A percentile compares a stretch with the other conserved stretches of the same genome.
phyloP scores from a whole-genome alignment of 176 grass and related monocot genomes.

The Cymbopogon citratus region DNA sequence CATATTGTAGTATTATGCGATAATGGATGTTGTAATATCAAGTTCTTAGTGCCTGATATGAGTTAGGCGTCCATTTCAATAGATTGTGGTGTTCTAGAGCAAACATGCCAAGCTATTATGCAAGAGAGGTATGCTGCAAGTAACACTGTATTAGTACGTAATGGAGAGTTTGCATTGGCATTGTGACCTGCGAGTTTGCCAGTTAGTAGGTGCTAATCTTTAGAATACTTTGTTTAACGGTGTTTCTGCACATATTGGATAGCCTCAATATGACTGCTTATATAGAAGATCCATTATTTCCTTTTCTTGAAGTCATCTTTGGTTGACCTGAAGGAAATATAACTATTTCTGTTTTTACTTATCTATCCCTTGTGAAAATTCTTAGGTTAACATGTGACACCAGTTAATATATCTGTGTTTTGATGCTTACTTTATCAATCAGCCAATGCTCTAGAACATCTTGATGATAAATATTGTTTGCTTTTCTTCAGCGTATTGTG shows the following conservation, averaged over 20 bases:
- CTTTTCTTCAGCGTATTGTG: conserved; percentile 68
- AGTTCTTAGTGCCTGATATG: not conserved
- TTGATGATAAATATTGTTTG: not conserved
- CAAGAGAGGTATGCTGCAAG: not conserved
- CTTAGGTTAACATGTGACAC: not conserved
- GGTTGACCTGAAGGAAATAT: not conserved
- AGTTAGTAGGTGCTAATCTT: not conserved
- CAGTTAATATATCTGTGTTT: not conserved
- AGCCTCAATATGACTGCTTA: not conserved
- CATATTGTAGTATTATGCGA: not conserved
- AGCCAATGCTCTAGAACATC: not conserved
- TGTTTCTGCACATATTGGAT: not conserved
- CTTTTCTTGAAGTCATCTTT: not conserved
- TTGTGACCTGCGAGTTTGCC: not conserved
- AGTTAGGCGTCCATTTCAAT: not conserved
- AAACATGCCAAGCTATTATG: not conserved
- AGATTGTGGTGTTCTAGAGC: not conserved
- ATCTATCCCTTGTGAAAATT: not conserved
- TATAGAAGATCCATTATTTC: not conserved
- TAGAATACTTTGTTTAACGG: not conserved
- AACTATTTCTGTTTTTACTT: not conserved
- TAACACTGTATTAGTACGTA: not conserved
- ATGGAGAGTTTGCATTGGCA: not conserved
- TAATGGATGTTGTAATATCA: not conserved
- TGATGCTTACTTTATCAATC: not conserved